phyloP scores from a whole-genome alignment of 257 asterid genomes.

The Hygrophila difformis region DNA sequence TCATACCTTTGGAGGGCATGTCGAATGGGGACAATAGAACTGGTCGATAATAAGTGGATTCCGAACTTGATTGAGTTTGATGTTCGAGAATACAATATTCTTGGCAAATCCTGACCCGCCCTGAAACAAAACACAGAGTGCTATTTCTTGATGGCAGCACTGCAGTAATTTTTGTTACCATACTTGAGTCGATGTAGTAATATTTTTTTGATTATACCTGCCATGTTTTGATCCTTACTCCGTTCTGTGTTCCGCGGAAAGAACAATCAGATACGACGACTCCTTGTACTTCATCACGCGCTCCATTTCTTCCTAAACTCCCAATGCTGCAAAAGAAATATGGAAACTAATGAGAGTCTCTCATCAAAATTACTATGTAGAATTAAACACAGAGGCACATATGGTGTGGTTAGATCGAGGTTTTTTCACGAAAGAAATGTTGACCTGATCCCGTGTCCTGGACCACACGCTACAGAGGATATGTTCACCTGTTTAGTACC shows the following conservation, averaged over 20 bases:
- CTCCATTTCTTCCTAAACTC: constrained; percentile 24
- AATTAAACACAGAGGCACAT: neutral
- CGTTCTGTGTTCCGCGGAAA: constrained; percentile 18
- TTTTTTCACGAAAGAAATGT: neutral
- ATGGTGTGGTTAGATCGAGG: neutral
- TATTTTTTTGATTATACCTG: constrained; percentile 17
- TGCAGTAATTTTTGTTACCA: too few species aligned
- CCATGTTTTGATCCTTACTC: constrained; percentile 32
- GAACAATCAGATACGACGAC: constrained; percentile 14
- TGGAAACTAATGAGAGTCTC: neutral
- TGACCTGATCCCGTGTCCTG: constrained; percentile 29
- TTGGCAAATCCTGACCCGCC: too few species aligned
- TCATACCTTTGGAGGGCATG: too few species aligned
- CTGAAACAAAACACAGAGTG: too few species aligned
- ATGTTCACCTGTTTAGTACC: constrained; percentile 16
- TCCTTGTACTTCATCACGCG: constrained; percentile 18
- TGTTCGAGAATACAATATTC: too few species aligned
- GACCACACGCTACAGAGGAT: constrained; percentile 21
- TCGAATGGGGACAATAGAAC: too few species aligned
- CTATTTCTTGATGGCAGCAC: too few species aligned
- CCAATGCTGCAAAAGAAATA: constrained; percentile 14
- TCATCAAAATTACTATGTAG: neutral
- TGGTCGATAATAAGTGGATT: too few species aligned
- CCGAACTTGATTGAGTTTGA: too few species aligned
- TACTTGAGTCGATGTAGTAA: too few species aligned